These are phyloP conservation scores for Entomortierella lignicola DNA, from an alignment of 192 early-diverging fungal genomes.

Conservation along the genomic window DNA sequence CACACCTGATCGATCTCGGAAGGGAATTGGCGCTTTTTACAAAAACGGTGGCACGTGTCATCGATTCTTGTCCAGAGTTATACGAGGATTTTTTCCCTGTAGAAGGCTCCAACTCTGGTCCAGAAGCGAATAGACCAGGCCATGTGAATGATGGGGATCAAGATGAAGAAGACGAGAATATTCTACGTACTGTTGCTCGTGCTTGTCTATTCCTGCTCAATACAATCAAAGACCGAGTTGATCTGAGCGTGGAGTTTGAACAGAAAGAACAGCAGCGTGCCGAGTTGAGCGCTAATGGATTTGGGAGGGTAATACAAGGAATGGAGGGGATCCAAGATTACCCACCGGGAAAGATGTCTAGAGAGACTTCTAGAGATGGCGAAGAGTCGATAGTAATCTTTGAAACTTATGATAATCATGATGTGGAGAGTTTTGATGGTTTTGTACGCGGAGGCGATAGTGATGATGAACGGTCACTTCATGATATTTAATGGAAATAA, in stretches of 20 bases:
- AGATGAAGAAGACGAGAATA: constrained; percentile 6
- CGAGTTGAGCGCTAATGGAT: not conserved
- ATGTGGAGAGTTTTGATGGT: constrained; percentile 29
- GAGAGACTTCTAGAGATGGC: constrained; percentile 33
- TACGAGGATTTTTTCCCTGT: not conserved
- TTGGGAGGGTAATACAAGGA: not conserved
- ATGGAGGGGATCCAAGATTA: not conserved
- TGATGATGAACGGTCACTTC: constrained; percentile 38
- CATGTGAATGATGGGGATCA: not conserved
- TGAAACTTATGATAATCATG: constrained; percentile 30
- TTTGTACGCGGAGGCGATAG: constrained; percentile 21
- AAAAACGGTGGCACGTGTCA: constrained; percentile 26
- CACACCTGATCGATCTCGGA: constrained; percentile 44
- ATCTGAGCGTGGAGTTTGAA: constrained; percentile 31
- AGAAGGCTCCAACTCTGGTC: not conserved
- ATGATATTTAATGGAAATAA: not conserved
- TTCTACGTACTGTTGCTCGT: constrained; percentile 17
- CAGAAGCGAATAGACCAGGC: not conserved
- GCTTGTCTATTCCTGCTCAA: constrained; percentile 34
- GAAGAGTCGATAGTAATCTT: constrained; percentile 33
- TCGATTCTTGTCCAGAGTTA: not conserved
- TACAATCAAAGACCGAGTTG: constrained; percentile 27
- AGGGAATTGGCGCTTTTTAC: constrained; percentile 46
- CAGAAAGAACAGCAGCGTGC: constrained; percentile 22
- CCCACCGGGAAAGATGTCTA: constrained; percentile 14